Percentiles rank a stretch among this genome's conserved stretches.
phyloP scores from a whole-genome alignment of 2,329 filamentous ascomycete genomes.

The Phoma herbarum region DNA sequence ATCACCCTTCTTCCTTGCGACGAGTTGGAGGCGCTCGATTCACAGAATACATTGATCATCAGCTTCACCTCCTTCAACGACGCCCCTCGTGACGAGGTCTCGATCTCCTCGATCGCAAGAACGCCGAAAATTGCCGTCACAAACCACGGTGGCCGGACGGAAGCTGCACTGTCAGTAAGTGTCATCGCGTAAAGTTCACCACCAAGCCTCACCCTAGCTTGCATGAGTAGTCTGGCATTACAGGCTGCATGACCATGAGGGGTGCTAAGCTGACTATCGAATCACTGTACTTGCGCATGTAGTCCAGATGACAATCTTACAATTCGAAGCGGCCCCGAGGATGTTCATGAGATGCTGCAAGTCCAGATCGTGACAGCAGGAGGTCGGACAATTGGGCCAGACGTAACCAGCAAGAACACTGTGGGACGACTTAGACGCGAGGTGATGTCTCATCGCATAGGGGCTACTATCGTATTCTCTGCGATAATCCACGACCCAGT shows the following conservation, averaged over 20 bases:
- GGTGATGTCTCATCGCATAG: not conserved
- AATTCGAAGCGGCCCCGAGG: not conserved
- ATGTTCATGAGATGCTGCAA: not conserved
- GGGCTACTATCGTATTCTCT: not conserved
- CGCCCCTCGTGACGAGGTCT: conserved; percentile 1
- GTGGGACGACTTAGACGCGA: too few species aligned
- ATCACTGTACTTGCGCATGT: not conserved
- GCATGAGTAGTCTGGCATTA: conserved; percentile 2
- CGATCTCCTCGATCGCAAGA: not conserved
- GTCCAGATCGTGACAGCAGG: not conserved
- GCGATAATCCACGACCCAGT: not conserved
- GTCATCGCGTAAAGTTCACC: not conserved
- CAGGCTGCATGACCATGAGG: not conserved
- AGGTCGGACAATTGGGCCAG: not conserved
- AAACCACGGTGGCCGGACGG: not conserved
- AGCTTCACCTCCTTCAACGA: not conserved
- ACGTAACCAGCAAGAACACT: not conserved
- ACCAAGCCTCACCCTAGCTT: conserved; percentile 7
- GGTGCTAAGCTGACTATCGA: conserved; percentile 4
- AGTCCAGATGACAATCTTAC: conserved; percentile 2
- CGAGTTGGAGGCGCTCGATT: not conserved
- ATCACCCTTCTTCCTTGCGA: not conserved
- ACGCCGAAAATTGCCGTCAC: conserved; percentile 11
- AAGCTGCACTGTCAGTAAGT: not conserved
- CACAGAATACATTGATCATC: not conserved